Base-by-base conservation (phyloP, 164 flowering plant species). In the Vitis rotundifolia region DNA sequence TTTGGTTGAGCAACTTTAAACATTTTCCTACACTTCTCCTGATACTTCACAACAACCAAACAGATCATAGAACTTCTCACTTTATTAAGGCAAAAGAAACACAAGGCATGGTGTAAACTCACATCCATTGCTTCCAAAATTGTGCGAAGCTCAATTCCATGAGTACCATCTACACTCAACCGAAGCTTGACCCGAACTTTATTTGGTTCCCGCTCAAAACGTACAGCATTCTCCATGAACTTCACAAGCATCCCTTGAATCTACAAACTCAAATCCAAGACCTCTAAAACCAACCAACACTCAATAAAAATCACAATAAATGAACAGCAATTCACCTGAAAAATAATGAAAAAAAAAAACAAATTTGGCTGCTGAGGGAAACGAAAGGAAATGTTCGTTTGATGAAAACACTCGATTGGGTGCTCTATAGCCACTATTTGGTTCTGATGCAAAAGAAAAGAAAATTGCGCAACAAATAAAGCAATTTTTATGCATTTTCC, bases 51-150 rank as follows among this genome's bases (percentile, higher is more conserved):
- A 37, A 37, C 7, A 37, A 37, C 44, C 44, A 37, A 37, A 37
- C 44, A 37, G 44, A 37, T 37, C 5, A 37, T 37, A 11, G n/a
- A 8, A 59, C 19, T 8, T 18, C 15, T 15, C 26, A 26, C 31
- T 59, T 11, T 14, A 73, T 26, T 9, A 53, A 14, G 61, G 11
- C 16, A 18, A n/a, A 53, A 50, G 16, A 16, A 64, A 29, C 12
- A 13, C 49, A 12, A 56, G 9, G 58, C 26, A 52, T 16, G n/a
- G 15, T 55, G 37, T 16, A 59, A 62, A 75, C 87, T 83, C 70
- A 94, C 97, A 69, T 90, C 91, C 92, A 95, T 88, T 61, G 99
- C 96, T 72, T 79, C 88, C 76, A 95, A 72, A 71, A 89, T 85
- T 14, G 86, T 77, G 2, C 13, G 77, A 37, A 95, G 86, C 73